Percentiles rank a stretch among this genome's conserved stretches.
Evolutionary conservation across 441 rosid species (phyloP).

Genomic region (Aquilaria agallochum): DNA sequence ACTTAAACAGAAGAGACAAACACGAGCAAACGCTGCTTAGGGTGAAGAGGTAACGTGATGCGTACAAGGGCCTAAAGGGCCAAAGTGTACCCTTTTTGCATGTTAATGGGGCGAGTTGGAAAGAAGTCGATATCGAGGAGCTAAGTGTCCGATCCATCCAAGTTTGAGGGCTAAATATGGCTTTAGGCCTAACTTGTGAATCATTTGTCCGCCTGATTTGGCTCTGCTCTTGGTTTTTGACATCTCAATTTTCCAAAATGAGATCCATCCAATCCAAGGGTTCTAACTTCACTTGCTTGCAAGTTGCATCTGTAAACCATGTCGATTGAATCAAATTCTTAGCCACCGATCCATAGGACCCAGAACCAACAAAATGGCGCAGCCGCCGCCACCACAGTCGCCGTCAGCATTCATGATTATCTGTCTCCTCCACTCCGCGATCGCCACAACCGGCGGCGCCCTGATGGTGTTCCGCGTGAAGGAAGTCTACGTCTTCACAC

Average conservation of each 20-base stretch:
- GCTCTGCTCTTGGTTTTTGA: neutral
- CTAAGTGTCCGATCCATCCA: too few species aligned
- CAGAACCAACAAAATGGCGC: slow-evolving; percentile 7
- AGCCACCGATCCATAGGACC: neutral
- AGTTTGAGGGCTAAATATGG: too few species aligned
- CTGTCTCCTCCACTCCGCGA: slow-evolving; percentile 55
- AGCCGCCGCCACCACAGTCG: slow-evolving; percentile 17
- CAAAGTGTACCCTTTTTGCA: too few species aligned
- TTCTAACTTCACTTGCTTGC: neutral
- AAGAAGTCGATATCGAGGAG: too few species aligned
- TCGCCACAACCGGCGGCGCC: slow-evolving; percentile 50
- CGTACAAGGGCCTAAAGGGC: too few species aligned
- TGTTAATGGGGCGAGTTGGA: too few species aligned
- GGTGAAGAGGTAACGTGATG: too few species aligned
- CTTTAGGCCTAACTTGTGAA: too few species aligned
- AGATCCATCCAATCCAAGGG: neutral
- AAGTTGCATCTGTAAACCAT: slow-evolving; percentile 3
- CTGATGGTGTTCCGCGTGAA: slow-evolving; percentile 63
- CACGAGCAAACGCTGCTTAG: too few species aligned
- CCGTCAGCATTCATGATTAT: slow-evolving; percentile 47
- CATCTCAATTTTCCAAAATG: slow-evolving; percentile 5
- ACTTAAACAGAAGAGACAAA: too few species aligned
- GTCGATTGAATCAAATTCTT: slow-evolving; percentile 1
- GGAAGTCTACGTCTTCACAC: slow-evolving; percentile 51
- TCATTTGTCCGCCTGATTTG: too few species aligned